Percentiles rank a stretch among this genome's conserved stretches.
Conservation (phyloP, 1,284 basidiomycete genomes). For the Apiotrichum domesticum region DNA sequence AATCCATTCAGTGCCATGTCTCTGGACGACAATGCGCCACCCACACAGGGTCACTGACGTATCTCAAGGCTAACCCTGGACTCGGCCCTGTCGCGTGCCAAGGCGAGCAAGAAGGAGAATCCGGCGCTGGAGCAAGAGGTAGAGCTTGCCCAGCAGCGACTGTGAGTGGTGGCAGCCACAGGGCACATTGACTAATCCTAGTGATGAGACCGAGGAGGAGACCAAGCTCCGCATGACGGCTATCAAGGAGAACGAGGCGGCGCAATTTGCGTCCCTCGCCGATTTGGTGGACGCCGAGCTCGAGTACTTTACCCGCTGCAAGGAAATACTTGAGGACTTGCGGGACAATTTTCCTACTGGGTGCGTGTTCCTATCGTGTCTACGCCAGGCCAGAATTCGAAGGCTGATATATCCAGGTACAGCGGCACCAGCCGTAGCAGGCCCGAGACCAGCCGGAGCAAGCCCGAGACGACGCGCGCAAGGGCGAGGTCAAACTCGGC, state of each 20-base stretch:
- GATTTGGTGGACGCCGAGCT: slow-evolving; percentile 64
- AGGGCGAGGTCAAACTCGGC: slow-evolving; percentile 35
- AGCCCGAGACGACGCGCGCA: slow-evolving; percentile 16
- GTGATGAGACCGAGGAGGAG: slow-evolving; percentile 75
- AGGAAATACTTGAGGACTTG: slow-evolving; percentile 63
- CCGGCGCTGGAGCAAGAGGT: slow-evolving; percentile 69
- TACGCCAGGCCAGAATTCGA: no score
- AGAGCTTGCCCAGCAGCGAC: slow-evolving; percentile 60
- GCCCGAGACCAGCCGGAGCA: not conserved
- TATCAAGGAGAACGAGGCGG: slow-evolving; percentile 69
- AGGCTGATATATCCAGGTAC: not conserved
- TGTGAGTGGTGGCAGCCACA: slow-evolving; percentile 52
- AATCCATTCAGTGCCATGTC: no score
- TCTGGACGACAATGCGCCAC: no score
- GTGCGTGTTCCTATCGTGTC: slow-evolving; percentile 22
- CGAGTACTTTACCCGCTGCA: slow-evolving; percentile 64
- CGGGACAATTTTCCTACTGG: slow-evolving; percentile 61
- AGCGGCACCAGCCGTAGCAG: not conserved
- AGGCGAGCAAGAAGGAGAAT: slow-evolving; percentile 56
- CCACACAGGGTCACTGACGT: not conserved
- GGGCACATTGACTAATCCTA: slow-evolving; percentile 30
- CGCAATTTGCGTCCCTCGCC: slow-evolving; percentile 60
- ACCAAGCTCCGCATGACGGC: slow-evolving; percentile 64
- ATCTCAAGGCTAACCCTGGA: slow-evolving; percentile 63
- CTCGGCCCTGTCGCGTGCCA: slow-evolving; percentile 62